Evolutionary conservation across 805 yeast genomes (phyloP), one percentile per base, ranked within the genome.

Genomic region (Hagleromyces aurorensis): DNA sequence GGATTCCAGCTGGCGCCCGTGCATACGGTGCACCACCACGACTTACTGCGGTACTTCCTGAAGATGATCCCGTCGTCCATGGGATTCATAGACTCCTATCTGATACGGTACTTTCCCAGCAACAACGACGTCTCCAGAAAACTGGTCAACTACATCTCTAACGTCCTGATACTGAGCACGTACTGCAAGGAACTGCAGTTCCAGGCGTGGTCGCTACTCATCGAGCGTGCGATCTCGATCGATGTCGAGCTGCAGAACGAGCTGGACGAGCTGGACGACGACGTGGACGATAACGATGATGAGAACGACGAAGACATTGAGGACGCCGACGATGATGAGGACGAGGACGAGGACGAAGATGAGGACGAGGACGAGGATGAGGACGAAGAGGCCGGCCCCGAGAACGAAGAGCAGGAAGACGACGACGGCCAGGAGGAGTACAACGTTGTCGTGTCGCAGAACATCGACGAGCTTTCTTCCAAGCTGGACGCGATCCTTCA

Each of bases 181-280:
- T 87, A 89, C 55, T 82, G 91, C 40, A 72, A 75, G 4, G 96
- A 86, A 43, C 60, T 86, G 40, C 75, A 77, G 43, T 69, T 69
- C 40, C 73, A 73, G 26, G 66, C 83, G 5, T 87, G 96, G 96
- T 77, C 80, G 13, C 56, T 83, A 34, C 65, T 87, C 10, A 62
- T 86, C 21, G 95, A 89, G 54, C 72, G 76, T 38, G 69, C 82
- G 33, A 84, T 91, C 36, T 81, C 83, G 41, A 64, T 91, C 26
- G 98, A 89, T 57, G 96, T 87, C 4, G 97, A 86, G 55, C 64
- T 87, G 34, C 95, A 85, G 48, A 85, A 83, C 49, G 91, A 81
- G 44, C 59, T 84, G 34, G 95, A 86, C 45, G 94, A 83, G 41
- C 60, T 79, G 33, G 94, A 82, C 50, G 91, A 82, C 41, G 80